Evolutionary conservation across 306 rosid species (phyloP), one percentile per base, ranked within the genome.

Genomic region (Quercus ilex): DNA sequence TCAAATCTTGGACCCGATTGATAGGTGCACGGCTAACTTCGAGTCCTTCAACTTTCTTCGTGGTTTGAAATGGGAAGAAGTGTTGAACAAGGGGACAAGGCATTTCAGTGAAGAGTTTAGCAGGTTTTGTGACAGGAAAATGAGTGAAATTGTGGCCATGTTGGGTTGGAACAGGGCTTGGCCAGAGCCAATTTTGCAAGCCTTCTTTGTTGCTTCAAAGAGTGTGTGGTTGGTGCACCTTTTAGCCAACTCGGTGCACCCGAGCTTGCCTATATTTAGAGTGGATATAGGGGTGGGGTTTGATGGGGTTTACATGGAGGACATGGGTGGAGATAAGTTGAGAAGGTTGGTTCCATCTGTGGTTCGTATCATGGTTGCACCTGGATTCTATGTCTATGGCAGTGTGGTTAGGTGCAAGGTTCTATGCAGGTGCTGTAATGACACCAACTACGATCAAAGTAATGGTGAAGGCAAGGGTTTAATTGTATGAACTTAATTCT

Each of bases 81-180:
- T 96, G 5, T 71, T 96, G 82, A 89, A 78, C 84, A 93, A 93
- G 55, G 99, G 99, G n/a, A 95, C 99, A 3, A 84, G 87, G 86
- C 97, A 95, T 81, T 93, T 93, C 89, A 93, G 99, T 38, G 97
- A 91, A 58, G 99, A 95, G 1, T 95, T 95, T 64, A 95, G 99
- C 78, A 75, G 91, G 53, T 95, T 95, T 58, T 95, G 99, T 49
- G 99, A 95, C 17, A 77, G 96, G 79, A 95, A 95, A 77, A 95
- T 95, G 99, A 95, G 99, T 58, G 98, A 93, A 59, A 93, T 95
- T 30, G 97, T 95, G 3, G 92, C 91, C 0, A 88, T 90, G 94
- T 78, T 95, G 74, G 94, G 97, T 6, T 95, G 99, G 99, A 95
- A 93, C 78, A 85, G 98, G 41, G 97, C 99, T 3, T 95, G 99